Evolutionary conservation across 495 filamentous ascomycete genomes (phyloP), one percentile per base, ranked within the genome.

Genomic region (Lasiosphaeria miniovina): DNA sequence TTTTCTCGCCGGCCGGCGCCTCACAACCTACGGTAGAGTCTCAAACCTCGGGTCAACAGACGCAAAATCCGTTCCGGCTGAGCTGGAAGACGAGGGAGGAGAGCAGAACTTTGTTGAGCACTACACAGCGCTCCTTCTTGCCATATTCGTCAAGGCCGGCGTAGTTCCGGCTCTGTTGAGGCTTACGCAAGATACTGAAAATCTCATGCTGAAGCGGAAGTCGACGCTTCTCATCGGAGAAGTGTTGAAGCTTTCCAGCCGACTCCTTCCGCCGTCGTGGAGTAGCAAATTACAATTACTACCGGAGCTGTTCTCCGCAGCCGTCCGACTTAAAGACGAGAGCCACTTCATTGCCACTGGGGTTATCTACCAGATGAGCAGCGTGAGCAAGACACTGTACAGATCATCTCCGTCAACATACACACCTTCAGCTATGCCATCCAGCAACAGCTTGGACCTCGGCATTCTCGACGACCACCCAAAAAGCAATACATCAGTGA

Each of bases 361-460:
- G 3, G 92, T 92, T 5, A 90, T 98, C 40, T 98, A 97, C 69
- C 94, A 98, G 68, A 93, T 98, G 6, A 95, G 96, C 73, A 97
- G 94, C 67, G 90, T 98, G 58, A 98, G 93, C 73, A 85, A 91
- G 60, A 98, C 93, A 2, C 75, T 98, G 9, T 91, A 96, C 68
- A 85, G 95, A 52, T 95, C 92, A 35, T 80, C 80, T 7, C 75
- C 79, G 3, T 71, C 76, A 7, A 68, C 60, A 14, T 74, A 71
- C 40, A 66, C 74, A 15, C 64, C 74, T 11, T 74, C 72, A 32
- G 62, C 73, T 15, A 61, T 74, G 7, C 65, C 74, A 14, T 68
- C 68, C 24, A 76, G 64, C 55, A 71, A 73, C 52, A 67, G 61
- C 58, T 65, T 78, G 60, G 80, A 77, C 35, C 57, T 75, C 24